Evolutionary conservation across 345 rosid species (phyloP).

Genomic region (Aurinia saxatilis): DNA sequence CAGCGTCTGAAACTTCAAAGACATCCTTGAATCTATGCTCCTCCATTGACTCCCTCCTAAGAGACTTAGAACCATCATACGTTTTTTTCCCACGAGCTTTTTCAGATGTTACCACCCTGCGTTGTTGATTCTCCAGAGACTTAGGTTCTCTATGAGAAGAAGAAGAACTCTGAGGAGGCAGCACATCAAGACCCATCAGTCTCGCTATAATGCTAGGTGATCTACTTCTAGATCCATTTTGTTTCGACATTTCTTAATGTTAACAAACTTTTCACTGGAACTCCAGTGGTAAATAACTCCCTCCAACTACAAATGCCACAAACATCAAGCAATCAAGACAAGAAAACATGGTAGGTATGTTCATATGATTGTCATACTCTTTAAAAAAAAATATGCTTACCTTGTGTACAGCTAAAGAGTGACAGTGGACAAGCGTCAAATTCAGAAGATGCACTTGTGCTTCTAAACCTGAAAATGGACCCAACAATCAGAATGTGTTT

Average conservation of each 20-base stretch:
- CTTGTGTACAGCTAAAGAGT: conserved; percentile 33
- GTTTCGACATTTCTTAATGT: conserved; percentile 68
- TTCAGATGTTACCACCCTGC: background rate
- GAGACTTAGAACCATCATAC: conserved; percentile 35
- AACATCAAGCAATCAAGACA: background rate
- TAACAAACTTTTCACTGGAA: conserved; percentile 50
- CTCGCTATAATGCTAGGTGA: conserved; percentile 71
- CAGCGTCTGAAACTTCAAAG: conserved; percentile 59
- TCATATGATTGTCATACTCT: too few relatives aligned
- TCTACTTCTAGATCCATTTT: conserved; percentile 44
- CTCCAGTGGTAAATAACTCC: too few relatives aligned
- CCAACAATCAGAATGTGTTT: background rate
- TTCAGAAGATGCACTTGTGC: conserved; percentile 35
- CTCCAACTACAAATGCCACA: conserved; percentile 36
- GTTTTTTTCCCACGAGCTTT: conserved; percentile 8
- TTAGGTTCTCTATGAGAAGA: conserved; percentile 34
- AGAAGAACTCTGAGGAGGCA: conserved; percentile 45
- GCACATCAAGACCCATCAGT: conserved; percentile 81
- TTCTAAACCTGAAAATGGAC: conserved; percentile 44
- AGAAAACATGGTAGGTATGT: too few relatives aligned
- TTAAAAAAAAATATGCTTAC: too few relatives aligned
- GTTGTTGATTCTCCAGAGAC: conserved; percentile 25
- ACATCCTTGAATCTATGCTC: conserved; percentile 86
- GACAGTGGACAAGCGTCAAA: conserved; percentile 34
- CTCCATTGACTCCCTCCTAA: conserved; percentile 51